Evolutionary conservation across 2,329 filamentous ascomycete species (phyloP), one percentile per base, ranked within the genome.

Genomic region (Botrytis deweyae): DNA sequence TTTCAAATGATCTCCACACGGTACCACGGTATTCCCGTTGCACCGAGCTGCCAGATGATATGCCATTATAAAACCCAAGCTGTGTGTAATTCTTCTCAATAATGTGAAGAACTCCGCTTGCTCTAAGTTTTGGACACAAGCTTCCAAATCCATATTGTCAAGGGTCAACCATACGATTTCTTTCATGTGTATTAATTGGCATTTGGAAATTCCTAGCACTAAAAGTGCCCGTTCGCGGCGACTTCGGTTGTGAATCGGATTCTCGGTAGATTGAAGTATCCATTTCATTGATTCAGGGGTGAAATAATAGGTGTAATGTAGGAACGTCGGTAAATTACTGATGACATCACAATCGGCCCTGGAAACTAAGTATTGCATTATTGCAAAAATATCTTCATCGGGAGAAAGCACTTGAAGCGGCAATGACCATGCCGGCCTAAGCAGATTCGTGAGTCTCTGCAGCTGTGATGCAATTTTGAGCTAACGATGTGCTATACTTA

Each of bases 261-360:
- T 3, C 12, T 44, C 42, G 7, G 16, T 46, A 22, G 4, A 25
- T 20, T 4, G 42, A 8, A 40, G 3, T 42, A 55, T 7, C 20
- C 29, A 55, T 10, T 29, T 9, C 0, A 69, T 20, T 29, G 20
- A 0, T n/a, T 40, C 22, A 1, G 8, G 33, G 5, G 20, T 2
- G 12, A 29, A 0, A 3, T 10, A 29, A 25, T 0, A 2, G 4
- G 4, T 2, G 12, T 1, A 1, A 0, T 0, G 0, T 38, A 38
- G 58, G 33, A 20, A 1, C 5, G 1, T 25, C 22, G 8, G 22
- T n/a, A 62, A 29, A 4, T 2, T 2, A 44, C 18, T 10, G 8
- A 64, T 10, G 1, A 64, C 3, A 42, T 64, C 62, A 20, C 2
- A 1, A 44, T 64, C 62, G 25, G 22, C 10, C 62, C 0, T 64